Percentiles rank a stretch among this genome's conserved stretches.
Conservation (phyloP, 768 basidiomycete species). For the Terana coerulea region DNA sequence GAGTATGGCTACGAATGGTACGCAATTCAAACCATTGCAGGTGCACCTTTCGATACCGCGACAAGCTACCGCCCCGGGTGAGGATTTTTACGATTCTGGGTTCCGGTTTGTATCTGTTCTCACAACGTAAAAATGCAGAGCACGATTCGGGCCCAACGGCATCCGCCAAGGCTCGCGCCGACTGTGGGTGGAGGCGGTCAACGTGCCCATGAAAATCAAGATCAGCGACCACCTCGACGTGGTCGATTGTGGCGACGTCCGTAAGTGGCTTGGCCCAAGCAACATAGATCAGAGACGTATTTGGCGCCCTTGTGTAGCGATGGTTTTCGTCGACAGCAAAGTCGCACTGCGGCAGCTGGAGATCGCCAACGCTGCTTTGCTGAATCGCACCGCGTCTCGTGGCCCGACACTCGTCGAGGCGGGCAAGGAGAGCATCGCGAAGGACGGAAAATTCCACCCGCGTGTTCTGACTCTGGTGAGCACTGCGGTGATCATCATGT, state of each 20-base stretch:
- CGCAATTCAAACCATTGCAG: too few relatives aligned
- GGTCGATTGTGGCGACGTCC: constrained; percentile 31
- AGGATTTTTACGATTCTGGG: too few relatives aligned
- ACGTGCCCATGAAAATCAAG: constrained; percentile 26
- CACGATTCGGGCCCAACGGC: constrained; percentile 32
- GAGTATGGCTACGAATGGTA: too few relatives aligned
- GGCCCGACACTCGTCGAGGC: constrained; percentile 5
- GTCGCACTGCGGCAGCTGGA: constrained; percentile 32
- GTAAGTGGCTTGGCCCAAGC: constrained; percentile 16
- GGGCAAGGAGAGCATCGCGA: constrained; percentile 21
- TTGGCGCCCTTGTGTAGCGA: constrained; percentile 13
- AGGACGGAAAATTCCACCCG: constrained; percentile 32
- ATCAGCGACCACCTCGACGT: constrained; percentile 24
- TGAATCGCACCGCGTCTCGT: constrained; percentile 15
- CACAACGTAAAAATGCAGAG: constrained; percentile 7
- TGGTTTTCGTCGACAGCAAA: constrained; percentile 26
- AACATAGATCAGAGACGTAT: too few relatives aligned
- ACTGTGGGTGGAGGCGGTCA: constrained; percentile 25
- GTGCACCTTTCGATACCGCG: constrained; percentile 30
- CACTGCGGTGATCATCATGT: too few relatives aligned
- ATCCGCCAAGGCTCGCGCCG: constrained; percentile 31
- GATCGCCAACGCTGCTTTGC: constrained; percentile 24
- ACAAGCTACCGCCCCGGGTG: constrained; percentile 31
- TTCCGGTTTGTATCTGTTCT: not conserved
- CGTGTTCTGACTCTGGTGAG: constrained; percentile 29